Conservation (phyloP, 1,139 yeast genomes). For the Pichia sp. region DNA sequence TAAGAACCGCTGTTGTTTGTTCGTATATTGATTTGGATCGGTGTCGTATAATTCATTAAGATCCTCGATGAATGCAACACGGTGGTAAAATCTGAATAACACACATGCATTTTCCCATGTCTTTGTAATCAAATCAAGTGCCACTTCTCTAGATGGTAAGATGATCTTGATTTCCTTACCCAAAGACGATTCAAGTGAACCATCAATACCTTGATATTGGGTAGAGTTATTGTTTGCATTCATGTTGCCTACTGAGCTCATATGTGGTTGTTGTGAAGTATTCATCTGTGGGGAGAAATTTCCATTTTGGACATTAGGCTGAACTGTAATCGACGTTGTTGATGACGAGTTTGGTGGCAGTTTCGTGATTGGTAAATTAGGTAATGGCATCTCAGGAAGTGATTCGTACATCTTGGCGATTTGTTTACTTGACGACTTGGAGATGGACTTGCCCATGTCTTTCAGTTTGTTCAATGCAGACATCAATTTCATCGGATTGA, state of each 20-base stretch:
- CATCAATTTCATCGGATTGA: conserved; percentile 31
- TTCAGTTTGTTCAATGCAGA: conserved; percentile 29
- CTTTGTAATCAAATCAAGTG: conserved; percentile 66
- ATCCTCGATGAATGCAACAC: conserved; percentile 70
- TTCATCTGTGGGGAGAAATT: background rate
- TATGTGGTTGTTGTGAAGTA: background rate
- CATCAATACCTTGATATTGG: conserved; percentile 34
- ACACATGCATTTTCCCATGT: conserved; percentile 90
- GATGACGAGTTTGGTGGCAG: conserved; percentile 12
- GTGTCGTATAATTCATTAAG: conserved; percentile 59
- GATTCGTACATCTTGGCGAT: conserved; percentile 29
- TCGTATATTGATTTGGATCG: conserved; percentile 67
- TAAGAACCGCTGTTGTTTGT: conserved; percentile 70
- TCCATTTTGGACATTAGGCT: no score
- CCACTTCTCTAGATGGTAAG: conserved; percentile 73
- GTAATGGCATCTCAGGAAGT: conserved; percentile 31
- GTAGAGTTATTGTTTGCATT: conserved; percentile 9
- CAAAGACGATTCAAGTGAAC: conserved; percentile 37
- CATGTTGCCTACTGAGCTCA: no score
- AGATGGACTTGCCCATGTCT: conserved; percentile 21
- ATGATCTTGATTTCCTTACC: conserved; percentile 60
- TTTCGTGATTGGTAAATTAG: conserved; percentile 24
- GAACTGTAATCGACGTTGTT: no score
- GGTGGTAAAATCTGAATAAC: conserved; percentile 77
- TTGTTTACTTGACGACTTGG: conserved; percentile 20